These are phyloP conservation scores for Tetradesmus lagerheimii DNA, from an alignment of 139 green algal species.

Conservation along the genomic window DNA sequence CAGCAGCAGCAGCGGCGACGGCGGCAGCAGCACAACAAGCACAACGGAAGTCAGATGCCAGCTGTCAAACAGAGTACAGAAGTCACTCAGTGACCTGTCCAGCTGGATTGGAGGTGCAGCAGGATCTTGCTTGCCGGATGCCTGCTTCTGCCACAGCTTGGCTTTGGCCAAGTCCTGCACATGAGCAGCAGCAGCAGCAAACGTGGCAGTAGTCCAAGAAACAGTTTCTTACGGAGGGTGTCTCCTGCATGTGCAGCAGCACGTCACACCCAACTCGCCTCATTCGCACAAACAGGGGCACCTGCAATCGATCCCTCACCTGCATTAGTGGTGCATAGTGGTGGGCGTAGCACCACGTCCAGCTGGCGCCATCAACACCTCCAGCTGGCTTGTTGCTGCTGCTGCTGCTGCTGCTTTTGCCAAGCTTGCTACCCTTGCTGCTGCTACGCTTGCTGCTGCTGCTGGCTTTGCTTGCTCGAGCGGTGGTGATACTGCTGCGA, in stretches of 20 bases:
- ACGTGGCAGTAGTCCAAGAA: background rate
- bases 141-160: constrained; percentile 42
- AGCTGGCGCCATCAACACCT: constrained; percentile 39
- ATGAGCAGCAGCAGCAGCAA: background rate
- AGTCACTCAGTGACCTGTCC: background rate
- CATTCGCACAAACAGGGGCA: background rate
- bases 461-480: background rate
- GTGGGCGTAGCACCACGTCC: constrained; percentile 63
- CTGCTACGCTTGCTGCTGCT: background rate
- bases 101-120: constrained; percentile 5
- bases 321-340: constrained; percentile 49
- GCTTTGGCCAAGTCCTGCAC: constrained; percentile 18
- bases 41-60: no score
- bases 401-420: background rate
- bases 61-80: no score
- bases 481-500: no score
- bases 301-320: background rate
- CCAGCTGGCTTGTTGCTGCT: constrained; percentile 4
- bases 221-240: no score
- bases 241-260: no score
- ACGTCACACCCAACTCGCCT: background rate
- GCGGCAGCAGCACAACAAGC: no score
- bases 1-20: no score
- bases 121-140: background rate
- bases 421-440: background rate